Evolutionary conservation across 306 rosid genomes (phyloP), one percentile per base, ranked within the genome.

Genomic region (Amphicarpaea edgeworthii): DNA sequence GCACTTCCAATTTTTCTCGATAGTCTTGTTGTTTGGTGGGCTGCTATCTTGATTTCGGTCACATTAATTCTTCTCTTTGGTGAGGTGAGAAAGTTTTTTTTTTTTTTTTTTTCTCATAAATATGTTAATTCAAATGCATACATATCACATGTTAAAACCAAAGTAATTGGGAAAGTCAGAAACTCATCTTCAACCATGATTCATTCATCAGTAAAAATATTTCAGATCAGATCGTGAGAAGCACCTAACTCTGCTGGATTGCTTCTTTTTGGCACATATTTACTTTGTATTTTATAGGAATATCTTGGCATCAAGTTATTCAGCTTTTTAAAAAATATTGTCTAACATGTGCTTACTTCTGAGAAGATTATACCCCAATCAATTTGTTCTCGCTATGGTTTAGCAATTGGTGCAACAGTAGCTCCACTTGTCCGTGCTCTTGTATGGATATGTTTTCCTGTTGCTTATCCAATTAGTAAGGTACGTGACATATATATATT

Each of bases 401-500:
- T 95, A 78, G 88, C 88, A 34, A 92, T 95, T 59, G 99, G 99
- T 49, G 93, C 99, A 55, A 70, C 78, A 14, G 93, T 95, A 46
- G 87, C 98, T 69, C 99, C 99, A 6, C 24, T 77, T 72, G 99
- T 95, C 21, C 99, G 97, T 3, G 78, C 88, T 69, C 98, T 96
- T 83, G 86, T 96, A 28, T 90, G 96, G 91, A 54, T 90, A 46
- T 96, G 98, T 83, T 90, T 53, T 76, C 99, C 97, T 57, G 78
- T 89, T 26, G 96, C 99, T 69, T 96, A 81, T 84, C 98, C 99
- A 64, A 89, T 96, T 70, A 92, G 99, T 89, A 96, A 92, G 99
- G 99, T n/a, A n/a, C n/a, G n/a, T 92, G 53, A 78, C 50, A 64
- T 8, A 15, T 43, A 64, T 6, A 15, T 30, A 64, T 28, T 21